Evolutionary conservation across 768 basidiomycete genomes (phyloP).

Genomic region (Leccinum olivaceopallidum): DNA sequence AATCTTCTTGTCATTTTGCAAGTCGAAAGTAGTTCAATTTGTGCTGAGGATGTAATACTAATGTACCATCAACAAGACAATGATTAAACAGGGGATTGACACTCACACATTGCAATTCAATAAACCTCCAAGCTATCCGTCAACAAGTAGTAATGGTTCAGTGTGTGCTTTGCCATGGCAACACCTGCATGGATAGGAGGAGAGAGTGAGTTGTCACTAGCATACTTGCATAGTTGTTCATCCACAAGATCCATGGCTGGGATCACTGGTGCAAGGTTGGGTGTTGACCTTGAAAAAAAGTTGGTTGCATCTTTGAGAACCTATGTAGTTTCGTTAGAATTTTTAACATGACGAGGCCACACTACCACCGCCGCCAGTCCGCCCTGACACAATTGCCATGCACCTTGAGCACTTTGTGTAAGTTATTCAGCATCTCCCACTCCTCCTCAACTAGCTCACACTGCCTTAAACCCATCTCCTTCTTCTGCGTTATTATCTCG

Average conservation of each 20-base stretch:
- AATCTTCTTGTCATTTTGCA: background rate
- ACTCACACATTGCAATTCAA: background rate
- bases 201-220: background rate
- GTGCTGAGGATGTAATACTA: background rate
- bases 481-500: background rate
- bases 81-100: no score
- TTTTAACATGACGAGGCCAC: no score
- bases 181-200: background rate
- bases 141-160: background rate
- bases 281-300: background rate
- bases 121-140: background rate
- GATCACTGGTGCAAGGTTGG: background rate
- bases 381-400: no score
- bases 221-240: background rate
- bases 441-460: background rate
- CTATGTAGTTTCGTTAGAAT: no score
- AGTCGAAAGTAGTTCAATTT: background rate
- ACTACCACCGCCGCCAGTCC: no score
- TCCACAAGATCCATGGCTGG: background rate
- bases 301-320: background rate
- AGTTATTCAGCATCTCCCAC: background rate
- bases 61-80: no score
- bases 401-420: background rate
- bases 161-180: background rate
- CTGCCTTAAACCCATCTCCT: background rate